These are phyloP conservation scores for Castanea sativa DNA, from an alignment of 306 rosid genomes.

Conservation along the genomic window DNA sequence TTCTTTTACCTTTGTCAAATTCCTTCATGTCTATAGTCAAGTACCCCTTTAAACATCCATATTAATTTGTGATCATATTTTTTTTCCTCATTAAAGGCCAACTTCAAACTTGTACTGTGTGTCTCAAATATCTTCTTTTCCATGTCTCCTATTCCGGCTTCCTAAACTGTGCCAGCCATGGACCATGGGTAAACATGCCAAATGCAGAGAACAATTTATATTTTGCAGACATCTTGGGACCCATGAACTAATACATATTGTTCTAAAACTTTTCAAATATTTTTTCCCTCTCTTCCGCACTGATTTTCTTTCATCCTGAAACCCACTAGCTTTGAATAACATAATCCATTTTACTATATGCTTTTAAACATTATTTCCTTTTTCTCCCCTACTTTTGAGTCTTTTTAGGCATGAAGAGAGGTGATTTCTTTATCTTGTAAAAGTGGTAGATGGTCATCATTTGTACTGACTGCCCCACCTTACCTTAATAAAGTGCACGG, in stretches of 20 bases:
- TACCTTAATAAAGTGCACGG: constrained; percentile 14
- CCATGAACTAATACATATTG: constrained; percentile 20
- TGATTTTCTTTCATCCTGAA: constrained; percentile 31
- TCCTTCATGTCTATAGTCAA: too few relatives aligned
- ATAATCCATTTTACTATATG: constrained; percentile 22
- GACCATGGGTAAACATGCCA: background rate
- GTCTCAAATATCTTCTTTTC: background rate
- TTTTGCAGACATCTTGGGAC: constrained; percentile 11
- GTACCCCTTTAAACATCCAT: too few relatives aligned
- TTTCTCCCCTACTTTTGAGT: constrained; percentile 27
- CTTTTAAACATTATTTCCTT: constrained; percentile 19
- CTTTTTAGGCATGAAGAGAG: constrained; percentile 46
- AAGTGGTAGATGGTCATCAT: constrained; percentile 28
- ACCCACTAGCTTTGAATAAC: constrained; percentile 19
- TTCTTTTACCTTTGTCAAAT: too few relatives aligned
- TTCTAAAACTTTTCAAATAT: background rate
- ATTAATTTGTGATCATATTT: background rate
- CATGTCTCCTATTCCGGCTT: background rate
- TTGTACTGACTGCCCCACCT: constrained; percentile 24
- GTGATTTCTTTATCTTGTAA: background rate
- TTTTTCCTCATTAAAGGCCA: background rate
- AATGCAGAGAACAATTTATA: background rate
- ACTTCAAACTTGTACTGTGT: background rate
- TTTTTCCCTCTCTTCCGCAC: constrained; percentile 23
- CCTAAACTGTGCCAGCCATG: too few relatives aligned